Conservation (phyloP, 2,329 filamentous ascomycete species). For the Aspergillus pseudoviridinutans region DNA sequence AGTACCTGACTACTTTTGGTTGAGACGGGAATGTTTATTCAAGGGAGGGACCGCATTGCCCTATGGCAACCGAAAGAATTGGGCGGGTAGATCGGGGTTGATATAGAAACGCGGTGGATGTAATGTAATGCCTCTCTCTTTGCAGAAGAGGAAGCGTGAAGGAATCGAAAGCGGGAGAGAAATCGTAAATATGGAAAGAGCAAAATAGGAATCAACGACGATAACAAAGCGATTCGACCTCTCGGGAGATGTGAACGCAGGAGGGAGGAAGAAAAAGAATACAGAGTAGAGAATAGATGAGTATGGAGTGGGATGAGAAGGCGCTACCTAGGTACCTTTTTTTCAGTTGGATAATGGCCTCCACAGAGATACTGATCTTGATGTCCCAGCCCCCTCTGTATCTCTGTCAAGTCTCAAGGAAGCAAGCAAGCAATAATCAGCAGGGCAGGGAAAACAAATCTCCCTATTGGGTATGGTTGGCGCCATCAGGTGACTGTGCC, state of each 20-base stretch:
- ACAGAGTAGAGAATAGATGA: neutral
- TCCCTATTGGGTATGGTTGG: constrained; percentile 33
- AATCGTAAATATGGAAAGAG: neutral
- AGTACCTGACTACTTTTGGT: constrained; percentile 2
- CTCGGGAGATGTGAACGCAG: neutral
- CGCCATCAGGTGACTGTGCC: constrained; percentile 23
- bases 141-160: neutral
- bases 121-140: neutral
- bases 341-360: neutral
- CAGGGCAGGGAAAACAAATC: constrained; percentile 35
- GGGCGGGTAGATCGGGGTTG: constrained; percentile 19
- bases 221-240: neutral
- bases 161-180: neutral
- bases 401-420: neutral
- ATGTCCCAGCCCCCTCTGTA: neutral
- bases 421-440: neutral
- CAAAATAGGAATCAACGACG: neutral
- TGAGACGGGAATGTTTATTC: constrained; percentile 20
- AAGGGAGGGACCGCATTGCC: constrained; percentile 21
- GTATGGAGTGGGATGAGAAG: constrained; percentile 9
- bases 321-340: neutral
- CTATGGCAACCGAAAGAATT: constrained; percentile 16
- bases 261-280: constrained; percentile 6
- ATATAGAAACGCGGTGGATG: constrained; percentile 18
- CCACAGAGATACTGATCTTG: neutral